Conservation (phyloP, 2,329 filamentous ascomycete genomes). For the Monilinia aucupariae region DNA sequence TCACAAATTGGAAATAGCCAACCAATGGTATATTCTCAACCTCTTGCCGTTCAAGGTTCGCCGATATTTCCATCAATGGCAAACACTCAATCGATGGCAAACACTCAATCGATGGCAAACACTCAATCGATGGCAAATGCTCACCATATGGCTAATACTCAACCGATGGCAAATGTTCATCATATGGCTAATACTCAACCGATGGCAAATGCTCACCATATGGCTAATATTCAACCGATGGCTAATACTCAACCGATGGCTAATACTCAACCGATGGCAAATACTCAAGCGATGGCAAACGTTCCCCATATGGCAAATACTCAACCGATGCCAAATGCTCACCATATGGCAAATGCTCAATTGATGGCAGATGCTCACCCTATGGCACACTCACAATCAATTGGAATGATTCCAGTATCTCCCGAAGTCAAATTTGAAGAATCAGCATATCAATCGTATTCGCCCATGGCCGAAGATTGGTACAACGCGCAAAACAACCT, state of each 20-base stretch:
- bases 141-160: too few relatives aligned
- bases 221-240: background rate
- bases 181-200: too few relatives aligned
- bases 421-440: background rate
- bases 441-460: background rate
- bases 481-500: too few relatives aligned
- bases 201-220: background rate
- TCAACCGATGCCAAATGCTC: background rate
- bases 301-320: background rate
- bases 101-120: background rate
- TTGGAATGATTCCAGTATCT: background rate
- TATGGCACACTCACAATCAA: too few relatives aligned
- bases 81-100: background rate
- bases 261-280: too few relatives aligned
- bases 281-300: background rate
- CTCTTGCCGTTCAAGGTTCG: background rate
- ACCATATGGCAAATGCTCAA: too few relatives aligned
- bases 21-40: background rate
- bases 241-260: too few relatives aligned
- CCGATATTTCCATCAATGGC: background rate
- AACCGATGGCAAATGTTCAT: too few relatives aligned
- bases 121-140: too few relatives aligned
- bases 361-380: too few relatives aligned
- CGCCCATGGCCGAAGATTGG: too few relatives aligned
- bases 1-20: background rate